These are phyloP conservation scores for Cicer yamashitae DNA, from an alignment of 306 rosid species.

Conservation along the genomic window DNA sequence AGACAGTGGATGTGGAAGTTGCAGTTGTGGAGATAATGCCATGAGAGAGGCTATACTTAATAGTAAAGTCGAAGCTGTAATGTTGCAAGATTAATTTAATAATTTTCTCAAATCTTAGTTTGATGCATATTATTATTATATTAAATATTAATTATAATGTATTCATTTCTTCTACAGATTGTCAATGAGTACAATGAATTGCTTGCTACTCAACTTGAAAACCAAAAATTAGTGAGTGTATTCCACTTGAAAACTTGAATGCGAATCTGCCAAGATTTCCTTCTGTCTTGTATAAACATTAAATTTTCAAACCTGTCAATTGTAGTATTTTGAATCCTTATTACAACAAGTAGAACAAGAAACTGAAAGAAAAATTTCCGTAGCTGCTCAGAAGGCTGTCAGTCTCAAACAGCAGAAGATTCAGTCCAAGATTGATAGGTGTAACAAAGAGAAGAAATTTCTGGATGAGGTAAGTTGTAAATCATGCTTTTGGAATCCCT, in stretches of 20 bases:
- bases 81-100: slow-evolving; percentile 41
- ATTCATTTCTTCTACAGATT: slow-evolving; percentile 62
- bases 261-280: slow-evolving; percentile 33
- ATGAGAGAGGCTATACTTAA: slow-evolving; percentile 79
- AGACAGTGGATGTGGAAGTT: slow-evolving; percentile 66
- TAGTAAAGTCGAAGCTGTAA: slow-evolving; percentile 97
- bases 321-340: slow-evolving; percentile 89
- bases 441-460: slow-evolving; percentile 78
- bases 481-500: slow-evolving; percentile 9
- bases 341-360: slow-evolving; percentile 89
- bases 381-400: slow-evolving; percentile 76
- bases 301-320: slow-evolving; percentile 11
- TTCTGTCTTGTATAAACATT: slow-evolving; percentile 17
- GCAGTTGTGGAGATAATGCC: slow-evolving; percentile 74
- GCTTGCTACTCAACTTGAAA: slow-evolving; percentile 90
- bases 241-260: slow-evolving; percentile 33
- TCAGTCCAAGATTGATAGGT: slow-evolving; percentile 80
- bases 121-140: slow-evolving; percentile 31
- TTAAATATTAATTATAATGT: not conserved
- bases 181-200: slow-evolving; percentile 89
- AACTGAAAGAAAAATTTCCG: slow-evolving; percentile 68
- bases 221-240: slow-evolving; percentile 77
- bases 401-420: slow-evolving; percentile 73
- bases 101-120: slow-evolving; percentile 2
- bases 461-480: slow-evolving; percentile 73